These are phyloP conservation scores for Silybum marianum DNA, from an alignment of 129 eudicot species.

Conservation along the genomic window DNA sequence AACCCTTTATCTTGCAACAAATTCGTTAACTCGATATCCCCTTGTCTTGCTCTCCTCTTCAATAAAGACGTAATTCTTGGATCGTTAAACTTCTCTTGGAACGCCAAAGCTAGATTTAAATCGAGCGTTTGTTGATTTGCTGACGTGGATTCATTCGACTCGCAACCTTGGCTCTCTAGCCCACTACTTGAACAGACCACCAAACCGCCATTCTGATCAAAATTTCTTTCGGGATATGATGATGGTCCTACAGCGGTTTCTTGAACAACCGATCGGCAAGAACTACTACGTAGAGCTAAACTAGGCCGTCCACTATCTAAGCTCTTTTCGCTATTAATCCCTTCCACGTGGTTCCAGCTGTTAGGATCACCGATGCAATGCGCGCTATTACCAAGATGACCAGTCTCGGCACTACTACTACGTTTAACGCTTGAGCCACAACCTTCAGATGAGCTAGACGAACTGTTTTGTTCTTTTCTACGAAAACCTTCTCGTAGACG, in stretches of 20 bases:
- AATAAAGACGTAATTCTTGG: conserved; percentile 84
- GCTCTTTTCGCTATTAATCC: conserved; percentile 80
- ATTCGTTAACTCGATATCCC: conserved; percentile 74
- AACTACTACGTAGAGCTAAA: conserved; percentile 75
- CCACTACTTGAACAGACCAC: conserved; percentile 86
- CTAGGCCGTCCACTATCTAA: conserved; percentile 98
- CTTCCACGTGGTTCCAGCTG: conserved; percentile 81
- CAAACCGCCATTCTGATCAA: conserved; percentile 50
- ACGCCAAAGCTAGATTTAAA: conserved; percentile 80
- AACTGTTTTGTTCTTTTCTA: conserved; percentile 87
- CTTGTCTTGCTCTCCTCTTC: conserved; percentile 68
- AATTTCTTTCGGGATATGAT: conserved; percentile 51
- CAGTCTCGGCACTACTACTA: conserved; percentile 94
- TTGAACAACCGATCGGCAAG: conserved; percentile 87
- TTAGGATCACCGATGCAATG: conserved; percentile 69
- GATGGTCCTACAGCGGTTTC: conserved; percentile 78
- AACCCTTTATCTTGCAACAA: conserved; percentile 92
- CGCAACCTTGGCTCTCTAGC: conserved; percentile 91
- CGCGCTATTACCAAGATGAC: conserved; percentile 70
- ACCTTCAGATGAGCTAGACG: conserved; percentile 94
- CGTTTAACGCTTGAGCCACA: conserved; percentile 97
- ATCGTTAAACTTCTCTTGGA: conserved; percentile 87
- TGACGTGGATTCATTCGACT: conserved; percentile 76
- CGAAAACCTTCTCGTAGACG: conserved; percentile 96
- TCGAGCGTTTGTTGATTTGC: conserved; percentile 71